Evolutionary conservation across 1,284 basidiomycete genomes (phyloP).

Genomic region (Pseudozyma tsukubaensis): DNA sequence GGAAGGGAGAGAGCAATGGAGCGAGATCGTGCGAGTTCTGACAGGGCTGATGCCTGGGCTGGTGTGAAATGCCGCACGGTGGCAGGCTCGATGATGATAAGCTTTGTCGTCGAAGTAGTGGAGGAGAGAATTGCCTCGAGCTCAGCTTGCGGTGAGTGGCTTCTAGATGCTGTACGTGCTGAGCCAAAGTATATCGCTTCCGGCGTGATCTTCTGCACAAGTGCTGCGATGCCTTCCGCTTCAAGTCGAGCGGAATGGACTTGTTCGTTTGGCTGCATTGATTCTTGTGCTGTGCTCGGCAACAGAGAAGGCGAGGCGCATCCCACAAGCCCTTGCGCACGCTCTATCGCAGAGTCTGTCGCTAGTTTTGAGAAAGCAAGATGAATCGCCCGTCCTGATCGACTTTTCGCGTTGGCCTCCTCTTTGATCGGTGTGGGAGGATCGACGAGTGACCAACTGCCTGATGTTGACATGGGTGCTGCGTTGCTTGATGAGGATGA

Average conservation of each 20-base stretch:
- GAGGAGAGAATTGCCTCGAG: slow-evolving; percentile 13
- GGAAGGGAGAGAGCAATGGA: slow-evolving; percentile 20
- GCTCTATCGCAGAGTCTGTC: slow-evolving; percentile 5
- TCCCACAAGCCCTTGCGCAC: slow-evolving; percentile 9
- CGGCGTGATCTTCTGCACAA: slow-evolving; percentile 1
- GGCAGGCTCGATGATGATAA: slow-evolving; percentile 25
- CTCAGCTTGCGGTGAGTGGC: background rate
- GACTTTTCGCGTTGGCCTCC: background rate
- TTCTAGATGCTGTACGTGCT: slow-evolving; percentile 1
- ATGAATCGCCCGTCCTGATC: slow-evolving; percentile 1
- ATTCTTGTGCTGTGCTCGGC: background rate
- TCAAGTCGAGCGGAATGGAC: slow-evolving; percentile 17
- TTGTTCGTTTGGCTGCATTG: background rate
- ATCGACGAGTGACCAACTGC: slow-evolving; percentile 35
- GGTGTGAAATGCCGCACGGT: slow-evolving; percentile 14
- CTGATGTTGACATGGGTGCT: slow-evolving; percentile 23
- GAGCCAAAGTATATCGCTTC: slow-evolving; percentile 35
- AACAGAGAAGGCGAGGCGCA: slow-evolving; percentile 12
- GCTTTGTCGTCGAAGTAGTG: background rate
- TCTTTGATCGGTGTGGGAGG: slow-evolving; percentile 24
- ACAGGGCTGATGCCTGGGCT: slow-evolving; percentile 15
- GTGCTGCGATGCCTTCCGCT: background rate
- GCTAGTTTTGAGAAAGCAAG: slow-evolving; percentile 21
- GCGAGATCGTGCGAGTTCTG: slow-evolving; percentile 7
- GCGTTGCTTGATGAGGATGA: background rate